Conservation (phyloP, 83 land plant species). For the Diphasiastrum complanatum region DNA sequence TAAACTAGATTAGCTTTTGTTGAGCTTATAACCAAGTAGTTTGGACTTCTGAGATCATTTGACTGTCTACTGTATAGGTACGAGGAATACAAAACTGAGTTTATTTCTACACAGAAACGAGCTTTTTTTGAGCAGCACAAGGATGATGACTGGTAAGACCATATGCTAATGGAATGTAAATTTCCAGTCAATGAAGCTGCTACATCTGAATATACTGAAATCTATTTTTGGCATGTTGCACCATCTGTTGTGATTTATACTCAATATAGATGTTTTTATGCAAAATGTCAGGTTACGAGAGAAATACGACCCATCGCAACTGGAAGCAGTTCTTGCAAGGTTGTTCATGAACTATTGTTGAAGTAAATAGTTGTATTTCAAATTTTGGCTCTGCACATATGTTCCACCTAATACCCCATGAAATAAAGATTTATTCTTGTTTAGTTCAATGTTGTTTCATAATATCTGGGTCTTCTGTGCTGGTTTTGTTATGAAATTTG, state of each 20-base stretch:
- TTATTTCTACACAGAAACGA: slow-evolving; percentile 78
- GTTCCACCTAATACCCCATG: too few species aligned
- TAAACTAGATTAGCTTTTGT: neutral
- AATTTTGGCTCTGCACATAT: neutral
- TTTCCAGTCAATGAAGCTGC: too few species aligned
- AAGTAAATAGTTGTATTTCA: neutral
- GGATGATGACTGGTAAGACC: slow-evolving; percentile 95
- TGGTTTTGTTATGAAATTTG: too few species aligned
- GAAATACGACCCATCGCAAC: slow-evolving; percentile 90
- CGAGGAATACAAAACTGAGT: slow-evolving; percentile 90
- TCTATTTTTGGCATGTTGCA: too few species aligned
- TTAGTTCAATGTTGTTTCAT: too few species aligned
- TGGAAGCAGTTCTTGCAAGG: slow-evolving; percentile 82
- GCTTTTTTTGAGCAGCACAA: slow-evolving; percentile 87
- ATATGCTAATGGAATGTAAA: too few species aligned
- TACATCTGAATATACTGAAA: too few species aligned
- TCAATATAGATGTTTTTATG: too few species aligned
- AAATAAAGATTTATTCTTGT: too few species aligned
- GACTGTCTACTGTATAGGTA: slow-evolving; percentile 46
- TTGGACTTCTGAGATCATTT: neutral
- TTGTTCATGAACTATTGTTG: neutral
- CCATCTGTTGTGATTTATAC: too few species aligned
- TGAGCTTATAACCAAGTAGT: neutral
- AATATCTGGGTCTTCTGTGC: too few species aligned
- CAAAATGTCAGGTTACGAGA: slow-evolving; percentile 91